These are phyloP conservation scores for Fomitopsis pinicola DNA, from an alignment of 1,284 basidiomycete genomes.

Conservation along the genomic window DNA sequence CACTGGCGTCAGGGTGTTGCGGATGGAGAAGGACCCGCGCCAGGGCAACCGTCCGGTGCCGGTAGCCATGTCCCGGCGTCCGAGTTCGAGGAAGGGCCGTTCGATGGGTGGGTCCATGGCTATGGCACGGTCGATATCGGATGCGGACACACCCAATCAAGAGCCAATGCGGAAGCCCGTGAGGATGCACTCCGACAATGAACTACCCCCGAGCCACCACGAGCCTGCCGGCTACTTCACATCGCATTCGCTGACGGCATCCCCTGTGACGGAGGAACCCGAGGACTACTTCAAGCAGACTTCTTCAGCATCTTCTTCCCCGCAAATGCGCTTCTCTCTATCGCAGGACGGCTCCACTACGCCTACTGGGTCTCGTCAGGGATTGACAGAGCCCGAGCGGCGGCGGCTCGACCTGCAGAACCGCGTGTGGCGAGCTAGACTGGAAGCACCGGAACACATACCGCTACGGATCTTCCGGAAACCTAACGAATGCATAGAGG, in stretches of 20 bases:
- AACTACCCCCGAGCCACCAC: constrained; percentile 4
- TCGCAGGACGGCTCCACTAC: constrained; percentile 1
- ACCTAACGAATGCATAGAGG: constrained; percentile 65
- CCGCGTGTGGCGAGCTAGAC: constrained; percentile 56
- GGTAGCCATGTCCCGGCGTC: background rate
- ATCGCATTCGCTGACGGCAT: constrained; percentile 9
- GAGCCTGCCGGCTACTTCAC: constrained; percentile 14
- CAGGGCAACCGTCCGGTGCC: constrained; percentile 4
- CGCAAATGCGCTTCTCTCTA: constrained; percentile 1
- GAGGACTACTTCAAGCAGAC: constrained; percentile 8
- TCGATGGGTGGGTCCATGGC: background rate
- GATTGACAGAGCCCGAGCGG: constrained; percentile 47
- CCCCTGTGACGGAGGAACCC: constrained; percentile 18
- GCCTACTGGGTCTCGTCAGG: constrained; percentile 7
- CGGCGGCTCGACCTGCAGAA: constrained; percentile 52
- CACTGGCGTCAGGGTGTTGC: constrained; percentile 39
- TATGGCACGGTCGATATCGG: constrained; percentile 15
- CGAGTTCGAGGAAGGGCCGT: background rate
- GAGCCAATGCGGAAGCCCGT: constrained; percentile 4
- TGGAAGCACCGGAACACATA: constrained; percentile 49
- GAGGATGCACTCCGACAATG: constrained; percentile 14
- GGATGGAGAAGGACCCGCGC: constrained; percentile 2
- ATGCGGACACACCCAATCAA: constrained; percentile 7
- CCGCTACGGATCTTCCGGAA: constrained; percentile 60
- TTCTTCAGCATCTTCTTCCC: constrained; percentile 11